Evolutionary conservation across 2,329 filamentous ascomycete genomes (phyloP), one percentile per base, ranked within the genome.

Genomic region (Fusarium sp.): DNA sequence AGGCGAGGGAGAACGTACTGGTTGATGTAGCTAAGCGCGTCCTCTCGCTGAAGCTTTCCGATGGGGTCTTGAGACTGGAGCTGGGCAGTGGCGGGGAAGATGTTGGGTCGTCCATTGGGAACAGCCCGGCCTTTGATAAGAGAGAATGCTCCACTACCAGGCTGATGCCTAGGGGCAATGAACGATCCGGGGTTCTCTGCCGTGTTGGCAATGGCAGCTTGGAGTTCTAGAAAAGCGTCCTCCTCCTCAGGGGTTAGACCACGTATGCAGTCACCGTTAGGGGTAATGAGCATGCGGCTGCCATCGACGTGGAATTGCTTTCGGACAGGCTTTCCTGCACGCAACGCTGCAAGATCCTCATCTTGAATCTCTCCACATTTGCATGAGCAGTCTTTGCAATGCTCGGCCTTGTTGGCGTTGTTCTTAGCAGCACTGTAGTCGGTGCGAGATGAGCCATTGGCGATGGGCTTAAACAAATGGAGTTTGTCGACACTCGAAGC

Each of bases 241-340:
- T 95, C 93, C 71, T 95, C 91, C 47, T 92, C 89, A 8, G 87
- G 83, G 3, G 87, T 90, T 61, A 96, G 83, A 66, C 93, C 92
- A 73, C 92, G 90, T n/a, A 96, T 86, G 79, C 92, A 93, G 71
- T 94, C 91, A 17, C 93, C 93, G 70, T 92, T 91, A 1, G 93
- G 92, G 0, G 93, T 95, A 59, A 95, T 89, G 74, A 95, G 87
- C 72, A 93, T 90, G 32, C 92, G 88, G 79, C 88, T 87, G 62
- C 90, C 90, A 70, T 92, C 90, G 5, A 90, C 84, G 56, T 83
- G 82, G 55, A 83, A 83, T 44, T 90, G 82, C 79, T 92, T 92
- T 68, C 87, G 88, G 14, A 92, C 89, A 17, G 89, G 84, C 68
- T 87, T 85, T 54, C 90, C 90, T 5, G 86, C 84, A n/a, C 87